Evolutionary conservation across 495 filamentous ascomycete species (phyloP).

Genomic region (Penicillium ochrochloron): DNA sequence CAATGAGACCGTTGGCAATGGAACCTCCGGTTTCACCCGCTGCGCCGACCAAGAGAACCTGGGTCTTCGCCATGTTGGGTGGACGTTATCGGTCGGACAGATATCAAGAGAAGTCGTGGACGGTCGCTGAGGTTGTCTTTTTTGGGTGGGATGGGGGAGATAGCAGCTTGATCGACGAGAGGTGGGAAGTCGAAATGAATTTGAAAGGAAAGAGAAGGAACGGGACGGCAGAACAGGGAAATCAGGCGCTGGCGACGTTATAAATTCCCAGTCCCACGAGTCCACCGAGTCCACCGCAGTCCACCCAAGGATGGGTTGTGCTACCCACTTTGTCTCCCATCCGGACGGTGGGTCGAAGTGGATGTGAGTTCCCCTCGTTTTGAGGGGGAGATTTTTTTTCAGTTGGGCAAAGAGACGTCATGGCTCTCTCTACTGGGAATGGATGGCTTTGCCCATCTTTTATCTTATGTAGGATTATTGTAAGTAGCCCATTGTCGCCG

Average conservation of each 20-base stretch:
- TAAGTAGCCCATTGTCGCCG: background rate
- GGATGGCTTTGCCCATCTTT: background rate
- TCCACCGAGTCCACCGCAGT: slow-evolving; percentile 7
- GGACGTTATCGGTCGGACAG: slow-evolving; percentile 11
- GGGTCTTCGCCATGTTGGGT: slow-evolving; percentile 47
- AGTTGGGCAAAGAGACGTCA: slow-evolving; percentile 21
- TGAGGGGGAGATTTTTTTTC: slow-evolving; percentile 19
- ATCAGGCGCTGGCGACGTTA: slow-evolving; percentile 38
- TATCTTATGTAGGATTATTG: background rate
- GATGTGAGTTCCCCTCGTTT: slow-evolving; percentile 44
- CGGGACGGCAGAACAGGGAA: slow-evolving; percentile 20
- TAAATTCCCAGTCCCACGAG: slow-evolving; percentile 43
- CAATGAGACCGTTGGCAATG: slow-evolving; percentile 50
- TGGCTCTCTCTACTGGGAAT: background rate
- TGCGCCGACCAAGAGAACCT: slow-evolving; percentile 51
- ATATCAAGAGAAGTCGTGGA: slow-evolving; percentile 9
- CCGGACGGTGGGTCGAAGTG: slow-evolving; percentile 45
- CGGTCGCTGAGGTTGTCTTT: slow-evolving; percentile 3
- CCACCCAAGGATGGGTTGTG: slow-evolving; percentile 35
- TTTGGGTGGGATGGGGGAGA: slow-evolving; percentile 12
- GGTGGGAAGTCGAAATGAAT: slow-evolving; percentile 14
- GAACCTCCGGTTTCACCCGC: slow-evolving; percentile 56
- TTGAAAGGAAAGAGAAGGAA: slow-evolving; percentile 19
- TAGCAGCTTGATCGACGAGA: slow-evolving; percentile 5
- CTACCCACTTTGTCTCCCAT: slow-evolving; percentile 46